Evolutionary conservation across 169 alveolate species (phyloP), one percentile per base, ranked within the genome.

Genomic region (Plasmodium relictum): DNA sequence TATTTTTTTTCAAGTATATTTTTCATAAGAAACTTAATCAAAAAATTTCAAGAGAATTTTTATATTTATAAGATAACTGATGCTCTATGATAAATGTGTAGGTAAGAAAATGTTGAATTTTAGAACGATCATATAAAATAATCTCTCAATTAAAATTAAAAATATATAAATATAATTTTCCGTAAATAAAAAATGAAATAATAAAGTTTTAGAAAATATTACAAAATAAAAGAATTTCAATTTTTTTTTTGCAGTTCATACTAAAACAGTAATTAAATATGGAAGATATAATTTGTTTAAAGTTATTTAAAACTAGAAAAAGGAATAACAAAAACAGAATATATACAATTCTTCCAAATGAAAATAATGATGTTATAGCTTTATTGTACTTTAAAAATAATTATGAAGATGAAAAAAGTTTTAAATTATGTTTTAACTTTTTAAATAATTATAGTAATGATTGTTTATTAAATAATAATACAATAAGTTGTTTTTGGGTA

Each of bases 231-330:
- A 4, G 16, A 4, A 9, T 48, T 10, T 48, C 58, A 9, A 48
- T 48, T 48, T 9, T 48, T 48, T 48, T 4, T 1, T 48, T n/a
- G n/a, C n/a, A n/a, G 12, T 48, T 10, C 58, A 10, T 4, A 0
- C 20, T 10, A 48, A 10, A 48, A 48, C 58, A 4, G 5, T 14
- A 14, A 24, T 59, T 39, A 10, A 22, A 39, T 16, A 74, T 74
- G 88, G 74, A 74, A 26, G 18, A 62, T 54, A 3, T 74, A 41
- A 44, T 74, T 20, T 74, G 88, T 63, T 74, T 74, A 62, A 74
- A 74, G 74, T 62, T 74, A 26, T 62, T 74, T 41, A 74, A 52
- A 74, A 45, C 73, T 22, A 74, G 74, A 56, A 74, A 45, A 45
- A 24, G 69, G 22, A 61, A 41, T 37, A 74, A 63, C 68, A 48